These are phyloP conservation scores for Solanum aculeatissimum DNA, from an alignment of 305 asterid genomes.

Conservation along the genomic window DNA sequence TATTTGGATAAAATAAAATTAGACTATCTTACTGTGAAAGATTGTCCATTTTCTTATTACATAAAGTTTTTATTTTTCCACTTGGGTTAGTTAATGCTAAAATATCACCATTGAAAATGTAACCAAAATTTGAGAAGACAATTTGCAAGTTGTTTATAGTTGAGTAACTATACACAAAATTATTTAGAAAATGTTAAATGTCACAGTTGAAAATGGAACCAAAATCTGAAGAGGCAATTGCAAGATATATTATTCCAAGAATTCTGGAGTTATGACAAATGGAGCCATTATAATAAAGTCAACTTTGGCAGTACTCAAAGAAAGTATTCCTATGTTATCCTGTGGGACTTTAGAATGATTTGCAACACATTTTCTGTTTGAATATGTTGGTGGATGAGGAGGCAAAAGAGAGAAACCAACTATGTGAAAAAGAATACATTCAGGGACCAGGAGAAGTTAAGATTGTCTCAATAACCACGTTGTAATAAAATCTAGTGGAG, in stretches of 20 bases:
- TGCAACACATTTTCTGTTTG: not conserved
- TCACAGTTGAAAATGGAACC: not conserved
- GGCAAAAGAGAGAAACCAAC: not conserved
- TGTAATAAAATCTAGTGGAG: not conserved
- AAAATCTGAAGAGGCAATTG: not conserved
- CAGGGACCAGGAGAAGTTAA: not conserved
- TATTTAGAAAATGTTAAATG: too few relatives aligned
- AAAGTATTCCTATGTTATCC: not conserved
- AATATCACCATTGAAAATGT: too few relatives aligned
- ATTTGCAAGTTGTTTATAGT: too few relatives aligned
- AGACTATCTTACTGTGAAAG: too few relatives aligned
- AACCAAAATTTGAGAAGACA: too few relatives aligned
- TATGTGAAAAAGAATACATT: not conserved
- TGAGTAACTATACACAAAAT: too few relatives aligned
- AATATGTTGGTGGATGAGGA: not conserved
- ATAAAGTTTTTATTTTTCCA: too few relatives aligned
- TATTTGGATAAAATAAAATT: too few relatives aligned
- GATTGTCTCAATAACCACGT: not conserved
- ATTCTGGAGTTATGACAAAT: not conserved
- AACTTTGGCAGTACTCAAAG: not conserved
- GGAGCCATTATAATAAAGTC: not conserved
- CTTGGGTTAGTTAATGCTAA: too few relatives aligned
- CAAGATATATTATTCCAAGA: not conserved
- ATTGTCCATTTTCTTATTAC: too few relatives aligned
- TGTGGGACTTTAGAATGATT: not conserved